Conservation (phyloP, 352 stramenopile species). For the Phytopythium vexans region DNA sequence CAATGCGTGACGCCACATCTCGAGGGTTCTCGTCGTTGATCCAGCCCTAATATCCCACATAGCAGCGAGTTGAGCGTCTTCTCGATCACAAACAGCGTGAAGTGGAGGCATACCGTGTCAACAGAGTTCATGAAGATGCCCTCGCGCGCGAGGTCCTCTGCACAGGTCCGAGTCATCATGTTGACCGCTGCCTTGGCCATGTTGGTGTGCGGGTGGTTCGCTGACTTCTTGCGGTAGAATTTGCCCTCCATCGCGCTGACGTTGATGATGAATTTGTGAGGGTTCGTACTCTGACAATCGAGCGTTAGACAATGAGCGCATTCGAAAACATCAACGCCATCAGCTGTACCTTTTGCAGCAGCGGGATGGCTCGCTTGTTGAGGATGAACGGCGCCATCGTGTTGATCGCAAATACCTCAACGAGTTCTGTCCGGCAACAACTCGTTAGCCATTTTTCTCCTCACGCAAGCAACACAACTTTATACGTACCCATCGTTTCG, state of each 20-base stretch:
- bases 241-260: conserved; percentile 97
- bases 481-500: conserved; percentile 56
- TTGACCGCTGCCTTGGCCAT: conserved; percentile 97
- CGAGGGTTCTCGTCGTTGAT: conserved; percentile 97
- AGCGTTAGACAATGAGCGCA: neutral
- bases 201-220: conserved; percentile 95
- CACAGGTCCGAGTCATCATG: conserved; percentile 93
- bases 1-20: conserved; percentile 88
- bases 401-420: conserved; percentile 91
- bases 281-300: conserved; percentile 33
- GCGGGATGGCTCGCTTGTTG: conserved; percentile 76
- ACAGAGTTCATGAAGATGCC: conserved; percentile 95
- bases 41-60: conserved; percentile 61
- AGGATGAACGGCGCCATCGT: conserved; percentile 94
- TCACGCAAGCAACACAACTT: neutral
- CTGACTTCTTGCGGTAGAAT: conserved; percentile 94
- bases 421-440: conserved; percentile 38
- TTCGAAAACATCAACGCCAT: conserved; percentile 5
- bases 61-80: neutral
- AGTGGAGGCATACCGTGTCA: conserved; percentile 69
- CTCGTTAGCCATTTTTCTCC: neutral
- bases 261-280: conserved; percentile 88
- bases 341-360: conserved; percentile 53
- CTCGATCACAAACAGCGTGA: neutral
- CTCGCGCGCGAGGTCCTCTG: conserved; percentile 84